phyloP scores from a whole-genome alignment of 371 early-diverging fungal genomes.

The Fennellomyces sp. region DNA sequence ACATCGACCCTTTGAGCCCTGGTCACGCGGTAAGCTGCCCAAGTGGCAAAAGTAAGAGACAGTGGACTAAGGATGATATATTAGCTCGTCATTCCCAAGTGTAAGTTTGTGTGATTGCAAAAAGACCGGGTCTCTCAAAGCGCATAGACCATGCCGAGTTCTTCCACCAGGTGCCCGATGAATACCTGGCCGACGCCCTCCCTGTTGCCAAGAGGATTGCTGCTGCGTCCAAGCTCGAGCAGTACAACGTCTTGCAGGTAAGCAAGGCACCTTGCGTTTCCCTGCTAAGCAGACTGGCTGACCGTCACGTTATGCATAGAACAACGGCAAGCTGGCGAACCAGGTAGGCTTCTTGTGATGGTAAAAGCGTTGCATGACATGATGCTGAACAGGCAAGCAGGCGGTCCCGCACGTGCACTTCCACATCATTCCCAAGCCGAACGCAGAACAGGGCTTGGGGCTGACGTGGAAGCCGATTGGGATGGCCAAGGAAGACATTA shows the following conservation, averaged over 20 bases:
- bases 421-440: constrained; percentile 88
- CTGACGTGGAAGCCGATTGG: constrained; percentile 66
- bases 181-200: constrained; percentile 78
- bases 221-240: constrained; percentile 59
- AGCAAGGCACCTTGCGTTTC: no score
- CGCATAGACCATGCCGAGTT: constrained; percentile 85
- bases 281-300: no score
- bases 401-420: constrained; percentile 91
- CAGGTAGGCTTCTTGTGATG: no score
- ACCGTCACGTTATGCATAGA: constrained; percentile 35
- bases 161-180: constrained; percentile 89
- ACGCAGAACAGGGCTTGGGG: constrained; percentile 66
- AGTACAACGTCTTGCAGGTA: constrained; percentile 94
- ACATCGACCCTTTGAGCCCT: constrained; percentile 78
- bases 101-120: no score
- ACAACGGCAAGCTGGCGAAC: constrained; percentile 78
- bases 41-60: constrained; percentile 5
- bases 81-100: constrained; percentile 87
- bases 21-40: constrained; percentile 78
- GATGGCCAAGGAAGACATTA: constrained; percentile 38
- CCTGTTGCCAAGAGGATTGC: constrained; percentile 90
- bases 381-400: no score
- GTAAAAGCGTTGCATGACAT: no score
- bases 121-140: no score
- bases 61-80: neutral